Evolutionary conservation across 2,329 filamentous ascomycete genomes (phyloP).

Genomic region (Colletotrichum cereale): DNA sequence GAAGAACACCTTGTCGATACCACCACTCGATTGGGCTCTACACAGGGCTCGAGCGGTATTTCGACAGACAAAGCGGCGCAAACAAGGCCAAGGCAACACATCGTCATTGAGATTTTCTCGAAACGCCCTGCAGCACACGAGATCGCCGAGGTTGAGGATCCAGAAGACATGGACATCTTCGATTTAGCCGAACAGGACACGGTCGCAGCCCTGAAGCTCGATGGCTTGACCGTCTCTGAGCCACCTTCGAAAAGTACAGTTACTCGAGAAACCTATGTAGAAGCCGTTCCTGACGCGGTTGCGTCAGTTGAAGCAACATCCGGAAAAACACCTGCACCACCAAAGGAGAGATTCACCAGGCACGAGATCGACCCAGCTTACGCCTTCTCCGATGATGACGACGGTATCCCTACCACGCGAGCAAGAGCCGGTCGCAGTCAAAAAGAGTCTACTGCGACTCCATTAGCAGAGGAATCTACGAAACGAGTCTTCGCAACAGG

Average conservation of each 20-base stretch:
- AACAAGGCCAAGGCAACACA: neutral
- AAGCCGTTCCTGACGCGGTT: neutral
- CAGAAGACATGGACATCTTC: slow-evolving; percentile 19
- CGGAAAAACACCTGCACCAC: neutral
- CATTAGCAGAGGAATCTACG: neutral
- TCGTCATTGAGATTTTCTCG: slow-evolving; percentile 23
- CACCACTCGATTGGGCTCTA: neutral
- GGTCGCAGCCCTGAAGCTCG: neutral
- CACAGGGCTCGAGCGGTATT: neutral
- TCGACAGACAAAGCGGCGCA: neutral
- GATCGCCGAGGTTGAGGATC: slow-evolving; percentile 19
- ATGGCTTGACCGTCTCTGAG: neutral
- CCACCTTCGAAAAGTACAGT: neutral
- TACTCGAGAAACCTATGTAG: neutral
- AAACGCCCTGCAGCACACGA: slow-evolving; percentile 10
- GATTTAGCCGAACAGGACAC: neutral
- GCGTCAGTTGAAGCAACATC: neutral
- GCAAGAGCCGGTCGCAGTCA: neutral
- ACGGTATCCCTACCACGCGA: slow-evolving; percentile 34
- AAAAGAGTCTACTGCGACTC: neutral
- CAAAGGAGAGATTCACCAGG: slow-evolving; percentile 27
- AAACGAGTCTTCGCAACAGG: too few relatives aligned
- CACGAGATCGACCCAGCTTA: slow-evolving; percentile 41
- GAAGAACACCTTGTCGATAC: neutral
- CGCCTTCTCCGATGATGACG: slow-evolving; percentile 44